These are phyloP conservation scores for Sutorius eximius DNA, from an alignment of 1,284 basidiomycete species.

Conservation along the genomic window DNA sequence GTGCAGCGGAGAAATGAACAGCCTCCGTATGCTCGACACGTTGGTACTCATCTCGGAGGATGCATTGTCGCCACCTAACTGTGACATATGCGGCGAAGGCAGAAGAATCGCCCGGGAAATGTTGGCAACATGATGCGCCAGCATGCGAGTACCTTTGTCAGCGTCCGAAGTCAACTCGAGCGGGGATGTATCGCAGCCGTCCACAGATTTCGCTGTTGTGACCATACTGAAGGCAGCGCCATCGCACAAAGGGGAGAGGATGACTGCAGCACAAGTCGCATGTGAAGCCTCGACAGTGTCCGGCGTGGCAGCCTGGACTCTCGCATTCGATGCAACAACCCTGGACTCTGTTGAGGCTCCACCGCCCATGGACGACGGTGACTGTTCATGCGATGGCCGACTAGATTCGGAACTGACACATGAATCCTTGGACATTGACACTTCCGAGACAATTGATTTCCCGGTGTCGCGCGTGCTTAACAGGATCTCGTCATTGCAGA, in stretches of 20 bases:
- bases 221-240: too few relatives aligned
- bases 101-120: not conserved
- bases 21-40: not conserved
- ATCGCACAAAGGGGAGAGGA: too few relatives aligned
- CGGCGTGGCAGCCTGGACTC: not conserved
- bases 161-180: too few relatives aligned
- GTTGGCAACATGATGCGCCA: not conserved
- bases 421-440: not conserved
- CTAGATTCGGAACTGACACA: not conserved
- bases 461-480: not conserved
- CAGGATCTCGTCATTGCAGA: too few relatives aligned
- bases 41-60: not conserved
- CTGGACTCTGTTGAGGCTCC: not conserved
- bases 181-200: too few relatives aligned
- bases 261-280: too few relatives aligned
- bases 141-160: too few relatives aligned
- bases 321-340: not conserved
- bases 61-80: not conserved
- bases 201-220: too few relatives aligned
- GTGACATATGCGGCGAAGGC: not conserved
- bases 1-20: constrained; percentile 4
- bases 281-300: not conserved
- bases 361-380: not conserved
- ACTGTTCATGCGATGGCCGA: not conserved
- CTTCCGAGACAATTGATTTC: not conserved